Evolutionary conservation across 768 basidiomycete genomes (phyloP).

Genomic region (Amanita muscaria): DNA sequence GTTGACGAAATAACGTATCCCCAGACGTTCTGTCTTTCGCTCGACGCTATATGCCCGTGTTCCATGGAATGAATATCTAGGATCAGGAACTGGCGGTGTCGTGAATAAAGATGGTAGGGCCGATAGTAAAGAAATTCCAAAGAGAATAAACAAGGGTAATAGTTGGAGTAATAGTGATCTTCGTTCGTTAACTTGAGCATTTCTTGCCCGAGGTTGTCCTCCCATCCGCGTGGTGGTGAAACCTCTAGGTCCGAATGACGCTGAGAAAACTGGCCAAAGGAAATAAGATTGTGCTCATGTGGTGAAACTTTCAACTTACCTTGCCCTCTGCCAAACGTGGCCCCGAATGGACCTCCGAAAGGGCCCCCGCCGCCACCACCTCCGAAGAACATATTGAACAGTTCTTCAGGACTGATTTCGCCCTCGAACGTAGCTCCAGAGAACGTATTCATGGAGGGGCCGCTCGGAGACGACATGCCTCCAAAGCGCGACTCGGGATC

Average conservation of each 20-base stretch:
- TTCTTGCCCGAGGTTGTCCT: constrained; percentile 27
- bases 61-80: constrained; percentile 61
- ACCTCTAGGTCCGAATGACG: constrained; percentile 74
- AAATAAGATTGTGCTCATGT: background rate
- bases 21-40: constrained; percentile 60
- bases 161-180: constrained; percentile 69
- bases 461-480: constrained; percentile 54
- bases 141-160: constrained; percentile 75
- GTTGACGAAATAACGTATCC: constrained; percentile 82
- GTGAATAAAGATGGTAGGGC: constrained; percentile 71
- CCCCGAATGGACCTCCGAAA: constrained; percentile 36
- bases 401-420: constrained; percentile 89
- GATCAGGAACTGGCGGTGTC: constrained; percentile 65
- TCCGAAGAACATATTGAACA: constrained; percentile 99
- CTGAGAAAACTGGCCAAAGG: constrained; percentile 52
- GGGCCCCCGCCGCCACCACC: constrained; percentile 66
- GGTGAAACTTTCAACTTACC: constrained; percentile 22
- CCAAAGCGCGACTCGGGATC: constrained; percentile 83
- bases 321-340: constrained; percentile 49
- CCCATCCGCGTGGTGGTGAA: constrained; percentile 65
- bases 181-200: constrained; percentile 30
- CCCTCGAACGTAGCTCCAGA: constrained; percentile 54
- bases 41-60: constrained; percentile 57
- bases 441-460: constrained; percentile 44
- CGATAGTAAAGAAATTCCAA: constrained; percentile 77